Base-by-base conservation (phyloP, 306 rosid genomes). In the Vigna reflexopilosa region DNA sequence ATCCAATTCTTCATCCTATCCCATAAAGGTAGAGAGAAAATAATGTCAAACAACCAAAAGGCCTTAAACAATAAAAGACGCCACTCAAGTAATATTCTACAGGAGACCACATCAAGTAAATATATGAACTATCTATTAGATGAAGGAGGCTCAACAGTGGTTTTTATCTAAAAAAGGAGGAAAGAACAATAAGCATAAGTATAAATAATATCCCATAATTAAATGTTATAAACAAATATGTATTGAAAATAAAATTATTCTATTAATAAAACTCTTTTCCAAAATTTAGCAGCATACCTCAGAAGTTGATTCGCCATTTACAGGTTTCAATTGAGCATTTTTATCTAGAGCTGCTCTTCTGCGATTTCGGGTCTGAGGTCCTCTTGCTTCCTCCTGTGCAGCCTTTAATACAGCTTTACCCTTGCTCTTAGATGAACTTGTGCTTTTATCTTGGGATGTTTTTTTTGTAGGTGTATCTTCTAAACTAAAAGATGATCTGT, bases 331-430 rank as follows among this genome's bases (percentile, higher is more conserved):
- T 77, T 84, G 92, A 68, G 93, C 84, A 77, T 90, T 97, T 86
- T 91, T 90, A 83, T 91, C 89, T 45, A 86, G 77, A 56, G 88
- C 90, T 75, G 92, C 95, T 81, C 87, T 86, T 78, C 92, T 83
- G 57, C 92, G 91, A 81, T 89, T 93, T 83, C 98, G 88, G 6
- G 98, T 91, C 83, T 93, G 98, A 45, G 94, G 90, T 15, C 93
- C 93, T 77, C 88, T 83, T 70, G 81, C 83, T 80, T 91, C 98
- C 85, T 88, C 97, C 70, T 82, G 91, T 19, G 93, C 77, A 85
- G 93, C 85, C 86, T 87, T 91, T 83, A 93, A 79, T 70, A 93
- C 88, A 76, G 98, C 98, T 86, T 93, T 93, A 9, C 98, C 97
- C 82, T 93, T 93, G 28, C 91, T 94, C 87, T 93, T 93, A 38